Conservation (phyloP, 148 eudicot species). For the Fagopyrum tataricum region DNA sequence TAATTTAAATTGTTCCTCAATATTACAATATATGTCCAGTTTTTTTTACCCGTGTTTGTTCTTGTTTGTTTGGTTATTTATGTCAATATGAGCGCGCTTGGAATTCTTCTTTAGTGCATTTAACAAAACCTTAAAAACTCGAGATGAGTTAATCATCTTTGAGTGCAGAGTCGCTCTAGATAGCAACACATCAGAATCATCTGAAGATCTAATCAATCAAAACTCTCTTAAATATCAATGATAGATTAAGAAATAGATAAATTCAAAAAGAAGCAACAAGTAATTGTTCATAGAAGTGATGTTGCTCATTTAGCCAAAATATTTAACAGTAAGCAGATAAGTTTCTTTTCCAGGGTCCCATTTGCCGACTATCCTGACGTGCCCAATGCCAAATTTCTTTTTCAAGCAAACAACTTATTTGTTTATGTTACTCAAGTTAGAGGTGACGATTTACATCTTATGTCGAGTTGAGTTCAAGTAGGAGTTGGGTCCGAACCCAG, state of each 20-base stretch:
- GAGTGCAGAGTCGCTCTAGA: background rate
- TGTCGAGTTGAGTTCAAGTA: too few species aligned
- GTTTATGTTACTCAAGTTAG: too few species aligned
- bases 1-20: too few species aligned
- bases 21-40: too few species aligned
- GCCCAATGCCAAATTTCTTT: background rate
- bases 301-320: background rate
- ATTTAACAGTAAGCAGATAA: background rate
- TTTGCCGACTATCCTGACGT: background rate
- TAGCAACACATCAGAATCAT: conserved; percentile 1
- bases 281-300: background rate
- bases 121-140: too few species aligned
- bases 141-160: background rate
- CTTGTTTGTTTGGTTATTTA: too few species aligned
- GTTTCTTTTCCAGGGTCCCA: background rate
- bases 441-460: too few species aligned
- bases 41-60: too few species aligned
- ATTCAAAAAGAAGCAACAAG: background rate
- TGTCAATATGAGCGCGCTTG: too few species aligned
- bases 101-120: too few species aligned
- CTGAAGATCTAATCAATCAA: background rate
- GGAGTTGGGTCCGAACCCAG: too few species aligned
- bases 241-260: background rate
- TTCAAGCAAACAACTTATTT: too few species aligned
- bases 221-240: background rate